A percentile compares a stretch with the other conserved stretches of the same genome.
These are phyloP conservation scores for Globisporangium viniferum DNA, from an alignment of 352 stramenopile genomes.

Conservation along the genomic window DNA sequence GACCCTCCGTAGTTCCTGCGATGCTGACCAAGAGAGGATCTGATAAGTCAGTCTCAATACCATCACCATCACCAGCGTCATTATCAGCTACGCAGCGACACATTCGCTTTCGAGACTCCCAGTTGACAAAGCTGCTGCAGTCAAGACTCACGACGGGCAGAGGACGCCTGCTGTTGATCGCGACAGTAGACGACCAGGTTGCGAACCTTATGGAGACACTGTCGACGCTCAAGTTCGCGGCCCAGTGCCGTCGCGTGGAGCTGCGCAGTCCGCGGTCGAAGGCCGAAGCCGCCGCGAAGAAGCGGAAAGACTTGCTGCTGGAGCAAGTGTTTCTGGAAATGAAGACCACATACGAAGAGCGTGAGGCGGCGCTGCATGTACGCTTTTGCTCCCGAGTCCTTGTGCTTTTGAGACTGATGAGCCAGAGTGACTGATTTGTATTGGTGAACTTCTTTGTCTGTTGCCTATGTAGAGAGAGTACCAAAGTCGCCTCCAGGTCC, in stretches of 20 bases:
- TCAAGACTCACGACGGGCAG: slow-evolving; percentile 39
- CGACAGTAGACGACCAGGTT: slow-evolving; percentile 54
- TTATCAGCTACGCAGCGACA: slow-evolving; percentile 19
- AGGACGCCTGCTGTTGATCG: slow-evolving; percentile 53
- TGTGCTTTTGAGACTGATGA: background rate
- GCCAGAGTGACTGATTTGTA: background rate
- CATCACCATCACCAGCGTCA: background rate
- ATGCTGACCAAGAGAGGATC: slow-evolving; percentile 4
- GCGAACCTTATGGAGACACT: slow-evolving; percentile 61
- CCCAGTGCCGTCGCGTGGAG: slow-evolving; percentile 59
- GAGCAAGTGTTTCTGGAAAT: slow-evolving; percentile 50
- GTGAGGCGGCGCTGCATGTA: slow-evolving; percentile 44
- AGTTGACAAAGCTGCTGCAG: slow-evolving; percentile 71
- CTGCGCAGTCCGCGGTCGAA: slow-evolving; percentile 24
- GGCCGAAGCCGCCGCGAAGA: slow-evolving; percentile 10
- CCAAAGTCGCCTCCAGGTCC: slow-evolving; percentile 29
- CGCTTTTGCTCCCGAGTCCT: background rate
- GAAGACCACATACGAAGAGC: slow-evolving; percentile 47
- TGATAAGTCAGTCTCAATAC: background rate
- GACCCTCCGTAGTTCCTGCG: background rate
- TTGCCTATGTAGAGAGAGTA: slow-evolving; percentile 28
- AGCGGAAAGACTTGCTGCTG: slow-evolving; percentile 32
- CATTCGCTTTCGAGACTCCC: slow-evolving; percentile 69
- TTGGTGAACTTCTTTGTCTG: background rate
- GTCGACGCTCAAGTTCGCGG: slow-evolving; percentile 75